Conservation (phyloP, 2,329 filamentous ascomycete species). For the Monosporascus sp. region DNA sequence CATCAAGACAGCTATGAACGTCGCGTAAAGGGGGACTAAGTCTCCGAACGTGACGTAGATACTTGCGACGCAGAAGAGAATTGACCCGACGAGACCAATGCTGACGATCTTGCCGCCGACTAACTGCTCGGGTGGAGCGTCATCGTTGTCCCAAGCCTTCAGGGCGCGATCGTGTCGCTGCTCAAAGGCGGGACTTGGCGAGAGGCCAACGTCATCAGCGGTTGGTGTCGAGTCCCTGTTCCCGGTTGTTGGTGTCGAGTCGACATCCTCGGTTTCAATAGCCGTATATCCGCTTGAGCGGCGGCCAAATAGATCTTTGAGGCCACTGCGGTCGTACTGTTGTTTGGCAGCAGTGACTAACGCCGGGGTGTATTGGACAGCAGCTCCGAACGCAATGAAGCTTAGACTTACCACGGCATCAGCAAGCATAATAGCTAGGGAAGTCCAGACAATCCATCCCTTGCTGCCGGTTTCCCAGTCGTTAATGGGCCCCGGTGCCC, state of each 20-base stretch:
- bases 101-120: constrained; percentile 67
- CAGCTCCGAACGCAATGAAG: constrained; percentile 65
- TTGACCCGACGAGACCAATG: constrained; percentile 70
- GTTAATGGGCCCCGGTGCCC: constrained; percentile 81
- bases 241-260: constrained; percentile 10
- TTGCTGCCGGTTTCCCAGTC: constrained; percentile 94
- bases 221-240: constrained; percentile 11
- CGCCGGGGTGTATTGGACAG: constrained; percentile 41
- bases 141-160: constrained; percentile 51
- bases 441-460: constrained; percentile 98
- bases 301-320: constrained; percentile 17
- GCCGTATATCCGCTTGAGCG: constrained; percentile 18
- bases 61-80: constrained; percentile 73
- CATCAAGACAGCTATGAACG: constrained; percentile 73
- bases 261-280: constrained; percentile 18
- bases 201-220: constrained; percentile 7
- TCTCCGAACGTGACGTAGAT: constrained; percentile 80
- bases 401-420: constrained; percentile 86
- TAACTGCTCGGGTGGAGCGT: constrained; percentile 79
- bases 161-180: constrained; percentile 19
- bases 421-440: constrained; percentile 91
- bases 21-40: constrained; percentile 74
- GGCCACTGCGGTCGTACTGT: constrained; percentile 13
- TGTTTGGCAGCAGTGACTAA: constrained; percentile 15
- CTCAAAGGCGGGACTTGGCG: constrained; percentile 13